Base-by-base conservation (phyloP, 371 early-diverging fungal genomes). In the Mortierella sp. region DNA sequence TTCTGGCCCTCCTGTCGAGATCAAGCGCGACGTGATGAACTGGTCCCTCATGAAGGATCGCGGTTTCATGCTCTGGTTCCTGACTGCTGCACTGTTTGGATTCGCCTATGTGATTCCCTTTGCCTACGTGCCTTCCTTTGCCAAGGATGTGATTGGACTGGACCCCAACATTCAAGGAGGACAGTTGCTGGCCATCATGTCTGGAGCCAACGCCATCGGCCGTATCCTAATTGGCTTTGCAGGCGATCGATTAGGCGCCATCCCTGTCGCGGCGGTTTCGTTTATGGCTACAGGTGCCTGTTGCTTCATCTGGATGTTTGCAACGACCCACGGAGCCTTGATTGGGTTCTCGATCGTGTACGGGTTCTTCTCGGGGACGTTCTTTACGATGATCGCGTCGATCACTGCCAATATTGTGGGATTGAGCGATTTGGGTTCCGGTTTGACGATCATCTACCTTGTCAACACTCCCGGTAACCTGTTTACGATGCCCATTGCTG, bases 281-380 rank as follows among this genome's bases (percentile, higher is more conserved):
- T n/a, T n/a, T n/a, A n/a, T n/a, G n/a, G n/a, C n/a, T n/a, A n/a
- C n/a, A n/a, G n/a, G n/a, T n/a, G n/a, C n/a, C n/a, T n/a, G n/a
- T n/a, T n/a, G 91, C 79, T 88, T 90, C 76, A 55, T 92, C 3
- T 94, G 94, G 94, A 91, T 91, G 50, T 92, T 92, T 86, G 90
- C 93, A 9, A 80, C 77, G 34, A 89, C 84, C 0, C 91, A 89
- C 58, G 89, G 86, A 34, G 83, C 88, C 0, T 44, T 93, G 58
- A 76, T 91, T 55, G 90, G 88, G 1, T 93, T 91, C 83, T 87
- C 89, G 28, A 81, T 92, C 55, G 63, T 91, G 24, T 91, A 91
- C 82, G 92, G 93, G 0, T 86, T 91, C 73, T 92, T 91, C 74
- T 92, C 92, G 38, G 92, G 93, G 3, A 91, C 92, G 7, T 93